phyloP scores from a whole-genome alignment of 345 rosid genomes.

The Eucalyptus pauciflora region DNA sequence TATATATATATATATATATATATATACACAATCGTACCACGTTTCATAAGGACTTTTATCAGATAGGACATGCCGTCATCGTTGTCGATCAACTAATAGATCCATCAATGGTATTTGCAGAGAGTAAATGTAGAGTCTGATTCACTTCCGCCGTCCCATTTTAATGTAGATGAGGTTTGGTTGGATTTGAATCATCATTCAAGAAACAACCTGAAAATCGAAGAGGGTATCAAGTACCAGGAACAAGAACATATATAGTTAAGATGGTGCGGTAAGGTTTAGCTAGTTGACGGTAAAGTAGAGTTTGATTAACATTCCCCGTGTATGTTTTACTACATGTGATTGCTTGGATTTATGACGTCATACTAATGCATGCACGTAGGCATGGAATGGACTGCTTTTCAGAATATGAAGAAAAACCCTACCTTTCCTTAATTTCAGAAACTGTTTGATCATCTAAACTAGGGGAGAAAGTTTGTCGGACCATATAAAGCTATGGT shows the following conservation, averaged over 20 bases:
- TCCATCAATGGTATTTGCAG: not conserved
- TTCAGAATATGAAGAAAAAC: not conserved
- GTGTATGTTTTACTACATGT: not conserved
- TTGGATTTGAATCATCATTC: not conserved
- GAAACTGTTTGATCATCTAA: not conserved
- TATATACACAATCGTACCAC: fast-evolving
- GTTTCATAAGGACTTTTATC: not conserved
- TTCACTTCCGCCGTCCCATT: not conserved
- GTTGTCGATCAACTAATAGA: not conserved
- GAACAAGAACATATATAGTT: not conserved
- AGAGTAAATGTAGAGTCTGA: not conserved
- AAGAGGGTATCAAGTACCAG: not conserved
- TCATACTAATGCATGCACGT: not conserved
- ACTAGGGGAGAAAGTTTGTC: not conserved
- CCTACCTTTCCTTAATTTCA: not conserved
- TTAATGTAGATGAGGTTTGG: not conserved
- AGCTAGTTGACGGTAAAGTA: not conserved
- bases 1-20: too few relatives aligned
- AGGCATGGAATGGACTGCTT: not conserved
- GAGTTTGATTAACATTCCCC: not conserved
- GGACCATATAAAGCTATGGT: not conserved
- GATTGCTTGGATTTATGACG: not conserved
- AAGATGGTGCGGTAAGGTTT: not conserved
- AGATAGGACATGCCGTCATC: not conserved
- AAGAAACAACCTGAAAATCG: not conserved